Percentiles rank a stretch among this genome's conserved stretches.
Conservation (phyloP, 176 grass and related monocot species). For the Triticum aestivum region DNA sequence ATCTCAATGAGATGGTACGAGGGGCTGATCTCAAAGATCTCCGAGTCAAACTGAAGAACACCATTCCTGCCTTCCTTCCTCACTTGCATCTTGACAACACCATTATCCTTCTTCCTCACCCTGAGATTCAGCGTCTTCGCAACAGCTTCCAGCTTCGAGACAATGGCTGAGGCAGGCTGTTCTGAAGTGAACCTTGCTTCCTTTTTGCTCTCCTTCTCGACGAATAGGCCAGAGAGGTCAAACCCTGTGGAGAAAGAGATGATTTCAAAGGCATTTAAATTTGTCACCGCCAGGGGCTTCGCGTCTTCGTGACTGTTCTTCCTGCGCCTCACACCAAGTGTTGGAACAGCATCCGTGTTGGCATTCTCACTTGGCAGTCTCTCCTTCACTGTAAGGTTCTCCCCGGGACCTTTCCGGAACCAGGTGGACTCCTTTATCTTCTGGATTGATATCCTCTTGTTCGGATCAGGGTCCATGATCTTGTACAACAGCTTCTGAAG, state of each 20-base stretch:
- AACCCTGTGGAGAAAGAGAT: conserved; percentile 69
- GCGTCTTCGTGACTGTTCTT: conserved; percentile 27
- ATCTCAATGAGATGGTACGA: conserved; percentile 69
- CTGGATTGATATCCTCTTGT: conserved; percentile 58
- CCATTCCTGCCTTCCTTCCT: conserved; percentile 68
- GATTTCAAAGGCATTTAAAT: conserved; percentile 84
- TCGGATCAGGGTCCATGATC: conserved; percentile 71
- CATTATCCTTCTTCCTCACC: conserved; percentile 70
- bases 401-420: conserved; percentile 65
- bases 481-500: conserved; percentile 58
- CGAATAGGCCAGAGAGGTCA: conserved; percentile 68
- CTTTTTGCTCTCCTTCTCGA: conserved; percentile 46
- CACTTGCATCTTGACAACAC: conserved; percentile 59
- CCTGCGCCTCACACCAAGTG: conserved; percentile 21
- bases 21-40: conserved; percentile 67
- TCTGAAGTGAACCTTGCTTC: conserved; percentile 71
- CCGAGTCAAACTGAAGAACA: conserved; percentile 50
- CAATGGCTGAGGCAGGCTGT: conserved; percentile 44
- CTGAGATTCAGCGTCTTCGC: conserved; percentile 64
- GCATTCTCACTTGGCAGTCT: conserved; percentile 23
- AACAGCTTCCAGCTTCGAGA: conserved; percentile 57
- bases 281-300: conserved; percentile 34
- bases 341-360: neutral
- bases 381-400: conserved; percentile 29
- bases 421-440: conserved; percentile 75